Conservation (phyloP, 345 rosid genomes). For the Carallia pectinifolia region DNA sequence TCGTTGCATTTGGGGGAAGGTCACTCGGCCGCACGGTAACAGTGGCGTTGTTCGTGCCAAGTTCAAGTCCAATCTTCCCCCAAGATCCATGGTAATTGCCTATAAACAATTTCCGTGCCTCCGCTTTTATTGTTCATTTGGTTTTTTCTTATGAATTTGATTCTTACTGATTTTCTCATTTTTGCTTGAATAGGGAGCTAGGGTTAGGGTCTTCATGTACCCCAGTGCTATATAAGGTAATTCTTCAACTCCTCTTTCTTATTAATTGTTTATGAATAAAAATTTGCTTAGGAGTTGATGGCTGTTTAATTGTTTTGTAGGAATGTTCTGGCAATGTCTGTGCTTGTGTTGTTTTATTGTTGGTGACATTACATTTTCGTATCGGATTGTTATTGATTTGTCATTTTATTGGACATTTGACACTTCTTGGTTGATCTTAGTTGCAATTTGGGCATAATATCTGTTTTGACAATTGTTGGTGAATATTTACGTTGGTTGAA, state of each 20-base stretch:
- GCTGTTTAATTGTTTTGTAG: too few species aligned
- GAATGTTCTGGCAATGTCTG: too few species aligned
- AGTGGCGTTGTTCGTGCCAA: constrained; percentile 29
- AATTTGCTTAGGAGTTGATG: background rate
- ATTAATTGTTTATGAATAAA: background rate
- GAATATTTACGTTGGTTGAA: too few species aligned
- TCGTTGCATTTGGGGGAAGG: constrained; percentile 34
- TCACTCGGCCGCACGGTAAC: constrained; percentile 28
- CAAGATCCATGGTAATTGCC: constrained; percentile 25
- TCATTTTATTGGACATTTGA: too few species aligned
- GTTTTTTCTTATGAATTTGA: background rate
- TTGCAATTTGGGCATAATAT: too few species aligned
- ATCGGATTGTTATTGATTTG: too few species aligned
- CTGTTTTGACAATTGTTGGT: too few species aligned
- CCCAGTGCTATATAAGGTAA: constrained; percentile 22
- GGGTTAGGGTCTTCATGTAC: constrained; percentile 43
- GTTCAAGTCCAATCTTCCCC: constrained; percentile 30
- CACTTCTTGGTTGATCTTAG: too few species aligned
- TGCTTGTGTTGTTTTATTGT: too few species aligned
- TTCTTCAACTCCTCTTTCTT: background rate
- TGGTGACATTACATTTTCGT: too few species aligned
- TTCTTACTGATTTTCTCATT: background rate
- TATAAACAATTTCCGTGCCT: background rate
- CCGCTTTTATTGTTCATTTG: background rate
- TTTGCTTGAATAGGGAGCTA: constrained; percentile 38